phyloP scores from a whole-genome alignment of 257 asterid species.

The Petunia axillaris region DNA sequence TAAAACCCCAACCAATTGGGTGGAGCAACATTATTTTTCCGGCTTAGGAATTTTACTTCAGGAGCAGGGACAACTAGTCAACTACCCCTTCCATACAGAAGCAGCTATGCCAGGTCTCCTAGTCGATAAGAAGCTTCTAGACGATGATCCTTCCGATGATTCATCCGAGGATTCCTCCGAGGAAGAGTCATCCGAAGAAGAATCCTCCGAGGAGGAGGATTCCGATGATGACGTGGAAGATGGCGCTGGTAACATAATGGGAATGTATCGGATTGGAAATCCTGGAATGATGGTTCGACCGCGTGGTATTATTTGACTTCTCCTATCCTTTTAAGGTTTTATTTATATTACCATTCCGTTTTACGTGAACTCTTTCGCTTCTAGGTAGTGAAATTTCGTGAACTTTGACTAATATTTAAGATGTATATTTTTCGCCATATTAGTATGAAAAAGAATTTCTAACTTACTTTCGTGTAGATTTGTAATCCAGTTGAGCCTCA shows the following conservation, averaged over 20 bases:
- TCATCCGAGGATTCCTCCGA: conserved; percentile 68
- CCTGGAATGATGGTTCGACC: too few relatives aligned
- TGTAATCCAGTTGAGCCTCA: too few relatives aligned
- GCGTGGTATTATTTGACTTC: conserved; percentile 39
- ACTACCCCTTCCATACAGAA: conserved; percentile 12
- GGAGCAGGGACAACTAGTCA: not conserved
- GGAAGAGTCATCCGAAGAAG: conserved; percentile 61
- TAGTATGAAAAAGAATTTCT: too few relatives aligned
- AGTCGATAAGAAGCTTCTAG: conserved; percentile 48
- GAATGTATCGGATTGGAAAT: too few relatives aligned
- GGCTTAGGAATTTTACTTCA: not conserved
- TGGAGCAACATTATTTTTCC: not conserved
- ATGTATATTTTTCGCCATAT: too few relatives aligned
- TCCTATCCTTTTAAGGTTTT: too few relatives aligned
- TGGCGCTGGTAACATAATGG: conserved; percentile 23
- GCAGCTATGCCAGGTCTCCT: conserved; percentile 69
- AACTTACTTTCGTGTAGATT: too few relatives aligned
- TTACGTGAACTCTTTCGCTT: too few relatives aligned
- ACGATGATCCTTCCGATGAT: conserved; percentile 72
- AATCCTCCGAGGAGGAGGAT: conserved; percentile 58
- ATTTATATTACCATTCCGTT: too few relatives aligned
- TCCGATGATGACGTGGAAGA: conserved; percentile 64
- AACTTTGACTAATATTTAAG: too few relatives aligned
- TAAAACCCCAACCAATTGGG: not conserved
- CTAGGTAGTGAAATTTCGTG: too few relatives aligned